Evolutionary conservation across 2,329 filamentous ascomycete genomes (phyloP).

Genomic region (Pyrenophora tritici-repentis): DNA sequence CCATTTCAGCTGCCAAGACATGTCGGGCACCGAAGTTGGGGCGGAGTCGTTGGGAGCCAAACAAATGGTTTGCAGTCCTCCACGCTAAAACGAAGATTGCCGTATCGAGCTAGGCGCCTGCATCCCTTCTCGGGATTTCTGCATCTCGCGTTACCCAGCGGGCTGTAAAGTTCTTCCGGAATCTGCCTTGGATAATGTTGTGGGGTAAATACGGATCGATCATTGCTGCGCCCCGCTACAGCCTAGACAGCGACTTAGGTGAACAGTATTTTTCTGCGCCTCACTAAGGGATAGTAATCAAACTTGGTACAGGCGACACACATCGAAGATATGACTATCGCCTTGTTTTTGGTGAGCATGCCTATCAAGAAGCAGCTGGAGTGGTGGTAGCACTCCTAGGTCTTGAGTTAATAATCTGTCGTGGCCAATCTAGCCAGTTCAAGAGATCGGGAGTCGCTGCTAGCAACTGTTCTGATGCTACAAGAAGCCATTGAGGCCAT

Average conservation of each 20-base stretch:
- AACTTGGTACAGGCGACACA: too few relatives aligned
- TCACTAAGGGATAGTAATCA: too few relatives aligned
- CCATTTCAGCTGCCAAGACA: neutral
- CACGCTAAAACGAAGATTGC: neutral
- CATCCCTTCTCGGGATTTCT: too few relatives aligned
- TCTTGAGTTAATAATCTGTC: constrained; percentile 20
- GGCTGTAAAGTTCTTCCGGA: too few relatives aligned
- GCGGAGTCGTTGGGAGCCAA: neutral
- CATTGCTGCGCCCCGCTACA: too few relatives aligned
- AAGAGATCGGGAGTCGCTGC: constrained; percentile 32
- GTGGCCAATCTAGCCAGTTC: constrained; percentile 37
- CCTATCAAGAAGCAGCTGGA: neutral
- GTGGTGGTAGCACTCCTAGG: constrained; percentile 1
- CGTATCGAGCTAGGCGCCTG: neutral
- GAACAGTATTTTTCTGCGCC: too few relatives aligned
- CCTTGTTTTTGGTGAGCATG: neutral
- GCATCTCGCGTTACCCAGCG: too few relatives aligned
- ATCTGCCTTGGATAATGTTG: too few relatives aligned
- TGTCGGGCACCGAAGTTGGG: neutral
- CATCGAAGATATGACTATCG: too few relatives aligned
- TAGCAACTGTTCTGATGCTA: constrained; percentile 29
- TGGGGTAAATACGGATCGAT: too few relatives aligned
- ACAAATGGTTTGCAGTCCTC: neutral
- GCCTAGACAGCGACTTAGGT: too few relatives aligned
- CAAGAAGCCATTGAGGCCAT: constrained; percentile 37